A percentile compares a stretch with the other conserved stretches of the same genome.
These are phyloP conservation scores for Tylopilus sp. DNA, from an alignment of 768 basidiomycete species.

Conservation along the genomic window DNA sequence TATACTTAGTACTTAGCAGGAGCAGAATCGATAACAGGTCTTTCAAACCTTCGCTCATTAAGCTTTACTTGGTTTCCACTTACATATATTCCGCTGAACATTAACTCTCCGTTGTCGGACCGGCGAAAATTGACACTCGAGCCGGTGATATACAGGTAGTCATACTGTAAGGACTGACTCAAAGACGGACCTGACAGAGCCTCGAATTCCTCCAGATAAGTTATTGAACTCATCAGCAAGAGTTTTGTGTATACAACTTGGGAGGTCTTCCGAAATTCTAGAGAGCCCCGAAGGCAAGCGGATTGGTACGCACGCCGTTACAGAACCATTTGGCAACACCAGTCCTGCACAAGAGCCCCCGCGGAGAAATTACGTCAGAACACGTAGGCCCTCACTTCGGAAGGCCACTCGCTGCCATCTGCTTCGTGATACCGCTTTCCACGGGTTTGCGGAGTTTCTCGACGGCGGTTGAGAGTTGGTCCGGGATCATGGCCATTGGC, in stretches of 20 bases:
- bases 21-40: background rate
- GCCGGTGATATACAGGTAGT: conserved; percentile 36
- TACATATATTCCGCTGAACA: conserved; percentile 50
- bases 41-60: background rate
- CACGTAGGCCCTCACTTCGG: background rate
- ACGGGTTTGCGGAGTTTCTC: conserved; percentile 44
- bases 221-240: conserved; percentile 32
- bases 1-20: background rate
- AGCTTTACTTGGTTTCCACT: background rate
- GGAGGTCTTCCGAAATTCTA: conserved; percentile 42
- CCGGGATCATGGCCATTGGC: conserved; percentile 34
- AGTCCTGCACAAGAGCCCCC: conserved; percentile 48
- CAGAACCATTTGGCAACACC: conserved; percentile 48
- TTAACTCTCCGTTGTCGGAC: conserved; percentile 50
- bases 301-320: conserved; percentile 48
- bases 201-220: conserved; percentile 33
- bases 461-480: conserved; percentile 39
- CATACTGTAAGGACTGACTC: conserved; percentile 27
- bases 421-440: conserved; percentile 48
- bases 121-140: conserved; percentile 44
- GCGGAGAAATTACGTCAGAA: conserved; percentile 30
- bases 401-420: conserved; percentile 37
- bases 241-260: conserved; percentile 48
- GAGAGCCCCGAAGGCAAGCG: conserved; percentile 44
- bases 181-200: conserved; percentile 34